phyloP scores from a whole-genome alignment of 306 rosid species.

The Vicia faba region DNA sequence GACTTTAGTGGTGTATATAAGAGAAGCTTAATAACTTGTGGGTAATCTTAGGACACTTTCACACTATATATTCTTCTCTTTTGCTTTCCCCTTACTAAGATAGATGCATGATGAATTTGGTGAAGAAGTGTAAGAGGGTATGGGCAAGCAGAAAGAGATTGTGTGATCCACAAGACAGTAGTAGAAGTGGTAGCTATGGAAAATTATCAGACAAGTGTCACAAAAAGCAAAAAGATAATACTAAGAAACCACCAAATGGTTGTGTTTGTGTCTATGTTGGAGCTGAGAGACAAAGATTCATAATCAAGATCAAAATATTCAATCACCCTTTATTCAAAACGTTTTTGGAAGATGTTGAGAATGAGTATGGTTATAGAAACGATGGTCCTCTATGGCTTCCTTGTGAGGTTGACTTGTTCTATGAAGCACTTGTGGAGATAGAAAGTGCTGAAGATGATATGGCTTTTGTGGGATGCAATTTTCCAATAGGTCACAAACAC shows the following conservation, averaged over 20 bases:
- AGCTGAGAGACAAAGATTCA: constrained; percentile 51
- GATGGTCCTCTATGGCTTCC: constrained; percentile 78
- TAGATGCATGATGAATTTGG: constrained; percentile 17
- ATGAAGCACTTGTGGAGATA: constrained; percentile 44
- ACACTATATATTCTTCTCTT: not conserved
- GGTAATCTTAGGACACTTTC: not conserved
- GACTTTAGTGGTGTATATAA: not conserved
- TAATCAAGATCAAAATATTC: constrained; percentile 46
- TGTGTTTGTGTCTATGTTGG: constrained; percentile 70
- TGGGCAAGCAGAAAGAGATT: constrained; percentile 27
- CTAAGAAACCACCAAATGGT: constrained; percentile 48
- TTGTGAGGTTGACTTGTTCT: constrained; percentile 61
- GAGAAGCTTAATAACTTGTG: not conserved
- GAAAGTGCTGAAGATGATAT: not conserved
- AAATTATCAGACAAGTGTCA: constrained; percentile 10
- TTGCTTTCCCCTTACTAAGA: not conserved
- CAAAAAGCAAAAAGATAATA: not conserved
- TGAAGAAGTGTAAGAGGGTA: constrained; percentile 43
- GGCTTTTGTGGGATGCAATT: constrained; percentile 16
- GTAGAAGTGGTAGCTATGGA: constrained; percentile 7
- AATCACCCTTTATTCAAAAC: constrained; percentile 65
- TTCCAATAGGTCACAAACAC: constrained; percentile 1
- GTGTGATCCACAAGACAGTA: not conserved
- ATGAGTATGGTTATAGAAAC: constrained; percentile 57
- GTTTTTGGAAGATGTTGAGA: constrained; percentile 66